Evolutionary conservation across 139 green algal genomes (phyloP), one percentile per base, ranked within the genome.

Genomic region (Edaphochlamys debaryana): DNA sequence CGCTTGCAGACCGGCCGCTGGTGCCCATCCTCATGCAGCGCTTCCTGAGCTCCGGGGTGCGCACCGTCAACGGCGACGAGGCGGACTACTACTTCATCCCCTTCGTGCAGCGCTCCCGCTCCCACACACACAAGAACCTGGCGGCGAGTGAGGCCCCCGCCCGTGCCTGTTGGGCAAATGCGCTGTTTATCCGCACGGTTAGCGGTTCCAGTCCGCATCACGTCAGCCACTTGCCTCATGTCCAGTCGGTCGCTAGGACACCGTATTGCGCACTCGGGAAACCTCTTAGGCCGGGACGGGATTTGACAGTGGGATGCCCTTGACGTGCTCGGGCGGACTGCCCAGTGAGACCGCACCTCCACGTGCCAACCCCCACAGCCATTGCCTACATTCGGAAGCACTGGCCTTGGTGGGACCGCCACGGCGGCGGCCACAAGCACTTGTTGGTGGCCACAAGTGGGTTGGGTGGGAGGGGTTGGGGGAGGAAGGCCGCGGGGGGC

Each of bases 401-500:
- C 32, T 90, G 86, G 86, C 86, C 86, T 15, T 90, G 82, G 81
- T 90, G 86, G 86, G 77, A 90, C 69, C 29, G 64, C 11, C 32
- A 71, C 34, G 17, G 50, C 25, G 86, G 81, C 50, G 54, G 52
- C 0, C 64, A 75, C 37, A 40, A 69, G 36, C 86, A 90, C 80
- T 38, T 90, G 40, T 45, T 89, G 54, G 73, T 85, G 27, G 79
- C 73, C 20, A 58, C 79, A 42, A 79, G 85, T 88, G 58, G 0
- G 81, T 30, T 27, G 70, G 42, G 27, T 4, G 70, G 4, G 30
- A 45, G 23, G 13, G 38, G n/a, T n/a, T n/a, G n/a, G n/a, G n/a
- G n/a, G n/a, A n/a, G n/a, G n/a, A n/a, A 4, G 36, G 30, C 13
- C 22, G 29, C 13, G 70, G 15, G 42, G 5, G 45, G 42, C 27